Percentiles rank a stretch among this genome's conserved stretches.
These are phyloP conservation scores for Solanum piurae DNA, from an alignment of 257 asterid genomes.

Conservation along the genomic window DNA sequence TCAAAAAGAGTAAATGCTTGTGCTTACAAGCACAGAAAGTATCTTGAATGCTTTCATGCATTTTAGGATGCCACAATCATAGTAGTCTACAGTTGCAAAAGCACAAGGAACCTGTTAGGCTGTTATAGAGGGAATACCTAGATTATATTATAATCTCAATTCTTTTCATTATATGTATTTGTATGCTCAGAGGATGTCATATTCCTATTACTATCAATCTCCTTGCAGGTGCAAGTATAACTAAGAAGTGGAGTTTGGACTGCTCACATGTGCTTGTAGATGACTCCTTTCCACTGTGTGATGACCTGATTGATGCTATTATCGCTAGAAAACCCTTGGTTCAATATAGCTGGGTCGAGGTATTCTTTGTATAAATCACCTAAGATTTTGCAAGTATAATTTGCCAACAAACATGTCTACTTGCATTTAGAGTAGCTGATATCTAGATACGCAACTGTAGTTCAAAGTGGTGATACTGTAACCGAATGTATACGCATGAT, in stretches of 20 bases:
- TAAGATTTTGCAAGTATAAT: background rate
- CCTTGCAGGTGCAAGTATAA: constrained; percentile 47
- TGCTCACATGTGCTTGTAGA: constrained; percentile 84
- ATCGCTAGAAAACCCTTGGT: constrained; percentile 49
- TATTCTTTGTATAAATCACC: constrained; percentile 21
- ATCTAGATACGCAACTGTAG: background rate
- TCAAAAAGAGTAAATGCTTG: background rate
- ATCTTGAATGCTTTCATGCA: background rate
- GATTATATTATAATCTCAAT: background rate
- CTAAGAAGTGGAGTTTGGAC: constrained; percentile 45
- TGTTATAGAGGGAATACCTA: background rate
- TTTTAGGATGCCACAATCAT: background rate
- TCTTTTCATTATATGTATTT: background rate
- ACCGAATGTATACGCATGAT: background rate
- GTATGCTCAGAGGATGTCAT: background rate
- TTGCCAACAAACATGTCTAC: background rate
- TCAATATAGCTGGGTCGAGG: constrained; percentile 70
- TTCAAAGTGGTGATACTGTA: background rate
- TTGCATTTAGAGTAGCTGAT: background rate
- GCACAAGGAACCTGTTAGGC: background rate
- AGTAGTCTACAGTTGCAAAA: background rate
- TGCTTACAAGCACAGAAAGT: background rate
- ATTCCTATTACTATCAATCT: background rate
- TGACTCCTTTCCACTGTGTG: constrained; percentile 36
- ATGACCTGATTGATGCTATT: constrained; percentile 53